Percentiles rank a stretch among this genome's conserved stretches.
These are phyloP conservation scores for Planoprotostelium fungivorum DNA, from an alignment of 78 protist species.

Conservation along the genomic window DNA sequence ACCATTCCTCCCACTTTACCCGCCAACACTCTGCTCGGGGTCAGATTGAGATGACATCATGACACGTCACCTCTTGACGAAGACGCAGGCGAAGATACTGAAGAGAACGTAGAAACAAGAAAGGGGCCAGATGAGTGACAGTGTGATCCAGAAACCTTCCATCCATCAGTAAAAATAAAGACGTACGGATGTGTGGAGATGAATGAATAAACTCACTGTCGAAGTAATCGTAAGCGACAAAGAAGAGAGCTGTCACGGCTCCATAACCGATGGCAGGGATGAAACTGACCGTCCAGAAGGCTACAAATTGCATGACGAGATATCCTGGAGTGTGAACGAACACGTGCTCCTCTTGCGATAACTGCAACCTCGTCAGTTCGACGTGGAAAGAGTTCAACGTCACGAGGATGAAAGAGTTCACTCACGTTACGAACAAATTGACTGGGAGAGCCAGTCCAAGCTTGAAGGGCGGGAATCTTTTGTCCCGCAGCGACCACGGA, in stretches of 20 bases:
- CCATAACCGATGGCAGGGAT: background rate
- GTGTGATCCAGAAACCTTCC: background rate
- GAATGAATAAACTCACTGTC: background rate
- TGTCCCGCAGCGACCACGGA: constrained; percentile 1
- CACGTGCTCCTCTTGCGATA: no score
- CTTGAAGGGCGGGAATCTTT: background rate
- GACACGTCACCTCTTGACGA: background rate
- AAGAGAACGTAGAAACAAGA: background rate
- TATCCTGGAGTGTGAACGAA: background rate
- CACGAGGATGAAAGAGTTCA: no score
- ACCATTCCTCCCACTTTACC: background rate
- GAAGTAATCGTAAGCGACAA: background rate
- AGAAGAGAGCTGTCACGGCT: background rate
- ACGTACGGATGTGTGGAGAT: no score
- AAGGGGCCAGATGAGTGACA: background rate
- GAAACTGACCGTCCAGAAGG: background rate
- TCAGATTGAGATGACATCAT: background rate
- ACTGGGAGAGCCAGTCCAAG: background rate
- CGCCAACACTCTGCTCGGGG: background rate
- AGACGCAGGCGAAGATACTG: background rate
- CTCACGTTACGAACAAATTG: background rate
- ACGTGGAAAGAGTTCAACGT: background rate
- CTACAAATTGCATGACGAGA: background rate
- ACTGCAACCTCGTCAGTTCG: no score
- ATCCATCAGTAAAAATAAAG: background rate